Evolutionary conservation across 2,329 filamentous ascomycete species (phyloP).

Genomic region (Paramyrothecium roridum): DNA sequence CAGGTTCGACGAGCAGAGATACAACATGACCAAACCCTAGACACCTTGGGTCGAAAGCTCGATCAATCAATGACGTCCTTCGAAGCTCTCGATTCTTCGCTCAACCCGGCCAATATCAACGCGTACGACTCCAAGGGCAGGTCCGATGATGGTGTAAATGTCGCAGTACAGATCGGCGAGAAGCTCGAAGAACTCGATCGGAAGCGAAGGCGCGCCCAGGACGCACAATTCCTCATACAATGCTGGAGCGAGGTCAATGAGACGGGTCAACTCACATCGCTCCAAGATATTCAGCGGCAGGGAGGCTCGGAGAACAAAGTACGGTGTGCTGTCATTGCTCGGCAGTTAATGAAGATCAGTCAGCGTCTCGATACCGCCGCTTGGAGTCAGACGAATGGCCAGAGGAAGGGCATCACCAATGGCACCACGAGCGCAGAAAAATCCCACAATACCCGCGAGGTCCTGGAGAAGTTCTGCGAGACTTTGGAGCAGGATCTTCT

Average conservation of each 20-base stretch:
- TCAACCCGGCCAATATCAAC: slow-evolving; percentile 58
- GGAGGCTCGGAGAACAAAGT: slow-evolving; percentile 90
- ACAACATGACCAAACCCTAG: slow-evolving; percentile 88
- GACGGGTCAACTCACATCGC: slow-evolving; percentile 76
- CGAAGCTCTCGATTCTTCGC: slow-evolving; percentile 79
- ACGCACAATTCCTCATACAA: slow-evolving; percentile 92
- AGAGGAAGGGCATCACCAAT: slow-evolving; percentile 47
- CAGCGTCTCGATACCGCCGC: slow-evolving; percentile 79
- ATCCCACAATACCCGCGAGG: slow-evolving; percentile 71
- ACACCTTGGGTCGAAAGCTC: slow-evolving; percentile 82
- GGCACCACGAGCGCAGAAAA: slow-evolving; percentile 35
- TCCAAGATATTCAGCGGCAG: slow-evolving; percentile 84
- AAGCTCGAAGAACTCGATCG: slow-evolving; percentile 90
- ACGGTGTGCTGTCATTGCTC: slow-evolving; percentile 86
- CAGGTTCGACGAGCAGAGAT: slow-evolving; percentile 88
- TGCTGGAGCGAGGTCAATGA: slow-evolving; percentile 97
- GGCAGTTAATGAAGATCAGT: slow-evolving; percentile 91
- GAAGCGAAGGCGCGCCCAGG: slow-evolving; percentile 83
- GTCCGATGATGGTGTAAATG: slow-evolving; percentile 68
- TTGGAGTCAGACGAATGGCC: slow-evolving; percentile 63
- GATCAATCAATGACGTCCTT: slow-evolving; percentile 92
- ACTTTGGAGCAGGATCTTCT: slow-evolving; percentile 92
- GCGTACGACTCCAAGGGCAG: slow-evolving; percentile 27
- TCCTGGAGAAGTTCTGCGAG: slow-evolving; percentile 96
- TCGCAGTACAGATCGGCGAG: slow-evolving; percentile 93